These are phyloP conservation scores for Kodamaea alishanica DNA, from an alignment of 1,139 yeast genomes.

Conservation along the genomic window DNA sequence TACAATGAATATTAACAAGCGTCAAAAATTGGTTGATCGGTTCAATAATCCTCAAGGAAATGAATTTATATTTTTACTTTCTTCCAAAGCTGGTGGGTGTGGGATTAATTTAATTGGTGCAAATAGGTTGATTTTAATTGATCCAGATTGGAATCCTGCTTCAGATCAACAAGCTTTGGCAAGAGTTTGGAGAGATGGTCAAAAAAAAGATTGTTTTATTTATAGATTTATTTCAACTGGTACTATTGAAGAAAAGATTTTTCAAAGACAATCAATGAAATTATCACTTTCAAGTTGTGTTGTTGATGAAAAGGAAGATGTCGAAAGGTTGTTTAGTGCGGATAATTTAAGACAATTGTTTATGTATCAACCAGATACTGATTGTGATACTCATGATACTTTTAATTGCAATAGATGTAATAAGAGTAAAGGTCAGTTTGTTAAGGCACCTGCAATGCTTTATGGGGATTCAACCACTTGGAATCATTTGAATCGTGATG, in stretches of 20 bases:
- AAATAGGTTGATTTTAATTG: slow-evolving; percentile 79
- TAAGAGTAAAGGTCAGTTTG: slow-evolving; percentile 51
- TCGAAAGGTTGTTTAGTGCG: slow-evolving; percentile 83
- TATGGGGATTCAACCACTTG: slow-evolving; percentile 98
- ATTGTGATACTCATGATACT: slow-evolving; percentile 91
- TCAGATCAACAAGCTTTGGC: slow-evolving; percentile 98
- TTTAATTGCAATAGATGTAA: slow-evolving; percentile 82
- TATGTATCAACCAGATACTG: slow-evolving; percentile 61
- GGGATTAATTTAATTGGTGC: slow-evolving; percentile 98
- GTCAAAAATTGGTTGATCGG: slow-evolving; percentile 87
- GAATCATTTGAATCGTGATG: slow-evolving; percentile 78
- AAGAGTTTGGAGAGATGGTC: slow-evolving; percentile 99
- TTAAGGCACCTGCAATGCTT: slow-evolving; percentile 79
- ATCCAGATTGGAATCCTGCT: slow-evolving; percentile 99
- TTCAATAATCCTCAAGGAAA: slow-evolving; percentile 88
- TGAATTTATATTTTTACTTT: slow-evolving; percentile 82
- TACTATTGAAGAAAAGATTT: slow-evolving; percentile 92
- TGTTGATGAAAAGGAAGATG: slow-evolving; percentile 94
- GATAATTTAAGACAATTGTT: slow-evolving; percentile 77
- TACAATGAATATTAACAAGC: slow-evolving; percentile 82
- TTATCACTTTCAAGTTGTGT: slow-evolving; percentile 91
- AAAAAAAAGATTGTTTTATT: slow-evolving; percentile 92
- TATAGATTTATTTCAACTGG: slow-evolving; percentile 93
- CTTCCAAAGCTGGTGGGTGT: slow-evolving; percentile 98
- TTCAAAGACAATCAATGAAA: slow-evolving; percentile 96